Evolutionary conservation across 768 basidiomycete species (phyloP).

Genomic region (Pleurotus giganteus): DNA sequence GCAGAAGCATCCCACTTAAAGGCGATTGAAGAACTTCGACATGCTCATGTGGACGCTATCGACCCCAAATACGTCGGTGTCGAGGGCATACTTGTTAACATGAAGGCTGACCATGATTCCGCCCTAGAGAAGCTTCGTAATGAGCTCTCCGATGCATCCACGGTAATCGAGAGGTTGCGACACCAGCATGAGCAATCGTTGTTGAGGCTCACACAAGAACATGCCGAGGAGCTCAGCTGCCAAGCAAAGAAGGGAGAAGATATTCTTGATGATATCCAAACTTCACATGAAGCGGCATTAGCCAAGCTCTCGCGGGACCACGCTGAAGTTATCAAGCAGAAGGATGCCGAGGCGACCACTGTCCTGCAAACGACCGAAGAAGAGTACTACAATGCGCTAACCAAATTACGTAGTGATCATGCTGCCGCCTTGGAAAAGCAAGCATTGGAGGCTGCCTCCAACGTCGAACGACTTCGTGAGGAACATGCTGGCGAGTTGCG

Average conservation of each 20-base stretch:
- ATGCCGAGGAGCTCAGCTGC: conserved; percentile 50
- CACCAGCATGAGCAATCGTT: conserved; percentile 61
- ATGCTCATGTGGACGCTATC: conserved; percentile 45
- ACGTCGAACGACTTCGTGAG: conserved; percentile 68
- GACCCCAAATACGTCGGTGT: conserved; percentile 38
- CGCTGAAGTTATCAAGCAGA: conserved; percentile 52
- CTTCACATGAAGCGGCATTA: conserved; percentile 54
- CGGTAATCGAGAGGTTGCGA: conserved; percentile 43
- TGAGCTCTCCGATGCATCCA: conserved; percentile 43
- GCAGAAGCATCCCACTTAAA: conserved; percentile 49
- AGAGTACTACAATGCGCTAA: conserved; percentile 79
- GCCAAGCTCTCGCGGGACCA: conserved; percentile 52
- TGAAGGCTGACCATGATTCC: conserved; percentile 50
- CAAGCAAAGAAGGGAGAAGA: conserved; percentile 55
- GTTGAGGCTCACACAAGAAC: conserved; percentile 52
- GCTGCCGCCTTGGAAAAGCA: conserved; percentile 61
- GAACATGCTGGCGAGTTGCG: conserved; percentile 76
- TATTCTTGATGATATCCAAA: conserved; percentile 42
- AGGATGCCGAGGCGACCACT: conserved; percentile 56
- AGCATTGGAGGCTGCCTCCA: conserved; percentile 55
- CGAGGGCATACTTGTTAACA: conserved; percentile 42
- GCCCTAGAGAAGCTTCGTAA: conserved; percentile 26
- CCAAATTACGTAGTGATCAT: conserved; percentile 74
- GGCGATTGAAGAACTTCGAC: conserved; percentile 47
- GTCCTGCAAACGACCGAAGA: conserved; percentile 70